Evolutionary conservation across 2,329 filamentous ascomycete genomes (phyloP).

Genomic region (Ambrosiella beaveri): DNA sequence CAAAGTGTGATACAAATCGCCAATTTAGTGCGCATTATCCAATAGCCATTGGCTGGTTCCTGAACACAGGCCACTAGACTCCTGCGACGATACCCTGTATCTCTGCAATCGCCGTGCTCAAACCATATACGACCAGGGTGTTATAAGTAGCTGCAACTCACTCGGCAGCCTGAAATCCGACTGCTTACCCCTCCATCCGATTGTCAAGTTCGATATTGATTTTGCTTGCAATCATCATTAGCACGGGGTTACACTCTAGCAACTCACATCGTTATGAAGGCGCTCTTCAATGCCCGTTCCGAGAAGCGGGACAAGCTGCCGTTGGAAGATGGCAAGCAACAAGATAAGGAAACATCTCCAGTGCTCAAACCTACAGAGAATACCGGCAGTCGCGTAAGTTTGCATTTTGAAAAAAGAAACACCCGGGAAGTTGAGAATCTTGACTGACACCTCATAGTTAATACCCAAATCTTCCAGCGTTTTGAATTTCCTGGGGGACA

Average conservation of each 20-base stretch:
- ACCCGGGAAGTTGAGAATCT: no score
- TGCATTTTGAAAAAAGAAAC: no score
- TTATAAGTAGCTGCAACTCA: background rate
- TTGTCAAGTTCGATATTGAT: background rate
- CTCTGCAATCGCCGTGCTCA: background rate
- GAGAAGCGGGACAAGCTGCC: constrained; percentile 9
- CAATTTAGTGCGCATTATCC: background rate
- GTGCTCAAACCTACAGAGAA: constrained; percentile 1
- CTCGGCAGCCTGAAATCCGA: background rate
- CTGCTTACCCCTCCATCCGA: background rate
- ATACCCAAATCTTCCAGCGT: no score
- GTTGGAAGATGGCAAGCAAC: background rate
- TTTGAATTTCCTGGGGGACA: no score
- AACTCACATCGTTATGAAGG: constrained; percentile 1
- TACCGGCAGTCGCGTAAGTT: background rate
- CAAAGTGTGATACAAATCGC: background rate
- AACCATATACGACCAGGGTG: background rate
- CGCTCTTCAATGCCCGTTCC: constrained; percentile 3
- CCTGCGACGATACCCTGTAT: background rate
- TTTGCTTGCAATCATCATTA: background rate
- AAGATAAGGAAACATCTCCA: background rate
- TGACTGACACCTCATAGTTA: no score
- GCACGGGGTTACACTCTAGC: background rate
- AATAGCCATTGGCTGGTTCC: background rate
- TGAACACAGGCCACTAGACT: background rate